These are phyloP conservation scores for Musa beccarii DNA, from an alignment of 176 grass and related monocot species.

Conservation along the genomic window DNA sequence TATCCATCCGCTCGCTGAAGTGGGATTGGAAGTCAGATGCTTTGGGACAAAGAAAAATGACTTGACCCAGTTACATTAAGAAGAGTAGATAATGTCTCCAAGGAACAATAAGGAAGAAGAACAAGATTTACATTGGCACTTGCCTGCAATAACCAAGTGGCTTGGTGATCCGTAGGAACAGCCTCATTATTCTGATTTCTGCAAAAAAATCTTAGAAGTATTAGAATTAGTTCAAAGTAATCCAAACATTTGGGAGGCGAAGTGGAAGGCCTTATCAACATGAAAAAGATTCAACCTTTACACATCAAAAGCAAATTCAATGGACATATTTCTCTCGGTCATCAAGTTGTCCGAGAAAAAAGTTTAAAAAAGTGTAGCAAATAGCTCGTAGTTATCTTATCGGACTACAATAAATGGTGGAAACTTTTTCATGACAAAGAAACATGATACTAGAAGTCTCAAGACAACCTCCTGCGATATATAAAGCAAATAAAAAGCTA, in stretches of 20 bases:
- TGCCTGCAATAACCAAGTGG: neutral
- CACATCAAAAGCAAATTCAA: neutral
- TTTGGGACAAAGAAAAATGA: neutral
- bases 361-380: neutral
- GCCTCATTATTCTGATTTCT: neutral
- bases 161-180: neutral
- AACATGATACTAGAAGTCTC: neutral
- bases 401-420: neutral
- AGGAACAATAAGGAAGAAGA: neutral
- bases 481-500: neutral
- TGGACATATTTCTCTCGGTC: neutral
- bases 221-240: neutral
- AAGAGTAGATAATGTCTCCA: neutral
- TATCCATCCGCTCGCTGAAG: too few species aligned
- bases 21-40: too few species aligned
- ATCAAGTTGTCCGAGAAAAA: neutral
- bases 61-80: slow-evolving; percentile 1
- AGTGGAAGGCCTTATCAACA: neutral
- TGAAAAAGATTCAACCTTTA: neutral
- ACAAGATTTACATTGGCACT: neutral
- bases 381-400: neutral
- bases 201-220: neutral
- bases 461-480: neutral
- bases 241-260: neutral
- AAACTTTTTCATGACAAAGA: neutral